Evolutionary conservation across 2,329 filamentous ascomycete species (phyloP).

Genomic region (Verticillium tricorpus): DNA sequence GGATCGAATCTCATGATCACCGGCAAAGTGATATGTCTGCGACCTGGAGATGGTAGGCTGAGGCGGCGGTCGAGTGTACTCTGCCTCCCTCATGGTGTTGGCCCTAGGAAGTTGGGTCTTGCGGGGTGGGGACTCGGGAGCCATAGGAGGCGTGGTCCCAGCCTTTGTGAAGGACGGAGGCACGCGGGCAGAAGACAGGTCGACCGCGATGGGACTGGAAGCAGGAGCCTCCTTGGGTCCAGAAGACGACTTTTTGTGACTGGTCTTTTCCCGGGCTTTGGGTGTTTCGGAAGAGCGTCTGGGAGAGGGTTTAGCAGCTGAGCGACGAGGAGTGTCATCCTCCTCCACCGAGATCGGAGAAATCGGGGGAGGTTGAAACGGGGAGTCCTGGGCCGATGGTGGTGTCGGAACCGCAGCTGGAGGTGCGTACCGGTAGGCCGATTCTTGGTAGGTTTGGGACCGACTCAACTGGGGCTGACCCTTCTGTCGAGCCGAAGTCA

Average conservation of each 20-base stretch:
- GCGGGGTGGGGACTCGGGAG: slow-evolving; percentile 27
- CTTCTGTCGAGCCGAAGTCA: slow-evolving; percentile 9
- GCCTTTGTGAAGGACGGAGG: slow-evolving; percentile 21
- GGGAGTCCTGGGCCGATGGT: slow-evolving; percentile 2
- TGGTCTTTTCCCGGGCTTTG: slow-evolving; percentile 12
- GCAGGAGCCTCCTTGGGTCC: slow-evolving; percentile 6
- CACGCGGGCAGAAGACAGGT: slow-evolving; percentile 22
- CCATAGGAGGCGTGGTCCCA: slow-evolving; percentile 17
- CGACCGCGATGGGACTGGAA: slow-evolving; percentile 13
- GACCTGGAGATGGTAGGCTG: slow-evolving; percentile 20
- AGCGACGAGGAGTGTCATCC: slow-evolving; percentile 10
- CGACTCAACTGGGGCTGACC: slow-evolving; percentile 3
- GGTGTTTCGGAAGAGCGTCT: slow-evolving; percentile 12
- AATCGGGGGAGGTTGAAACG: slow-evolving; percentile 6
- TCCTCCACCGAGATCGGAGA: slow-evolving; percentile 1
- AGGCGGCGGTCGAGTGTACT: slow-evolving; percentile 20
- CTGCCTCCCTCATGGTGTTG: slow-evolving; percentile 26
- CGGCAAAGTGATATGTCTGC: slow-evolving; percentile 27
- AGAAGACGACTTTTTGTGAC: slow-evolving; percentile 12
- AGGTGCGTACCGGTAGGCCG: slow-evolving; percentile 4
- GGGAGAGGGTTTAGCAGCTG: slow-evolving; percentile 8
- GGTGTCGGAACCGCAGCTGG: slow-evolving; percentile 9
- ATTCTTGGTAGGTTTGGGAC: slow-evolving; percentile 5
- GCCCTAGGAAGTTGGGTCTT: slow-evolving; percentile 22
- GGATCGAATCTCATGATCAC: slow-evolving; percentile 3